Percentiles rank a stretch among this genome's conserved stretches.
Conservation (phyloP, 805 yeast species). For the Candida ulmi region DNA sequence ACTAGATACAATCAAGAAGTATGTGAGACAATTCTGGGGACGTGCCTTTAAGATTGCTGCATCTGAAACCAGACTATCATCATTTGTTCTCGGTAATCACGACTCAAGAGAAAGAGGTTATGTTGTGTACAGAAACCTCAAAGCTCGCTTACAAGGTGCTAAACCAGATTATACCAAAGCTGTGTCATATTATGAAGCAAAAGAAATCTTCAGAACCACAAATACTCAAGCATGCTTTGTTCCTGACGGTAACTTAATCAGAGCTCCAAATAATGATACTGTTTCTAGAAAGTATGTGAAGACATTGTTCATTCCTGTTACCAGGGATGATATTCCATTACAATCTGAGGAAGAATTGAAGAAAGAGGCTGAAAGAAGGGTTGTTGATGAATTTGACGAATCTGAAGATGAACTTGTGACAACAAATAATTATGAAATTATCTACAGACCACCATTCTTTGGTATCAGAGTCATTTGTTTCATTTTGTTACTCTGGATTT, state of each 20-base stretch:
- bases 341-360: constrained; percentile 25
- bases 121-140: constrained; percentile 46
- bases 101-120: constrained; percentile 66
- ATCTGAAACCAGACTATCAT: constrained; percentile 61
- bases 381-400: constrained; percentile 36
- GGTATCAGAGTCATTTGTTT: constrained; percentile 44
- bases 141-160: constrained; percentile 35
- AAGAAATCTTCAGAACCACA: constrained; percentile 34
- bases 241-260: constrained; percentile 74
- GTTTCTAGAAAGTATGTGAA: constrained; percentile 60
- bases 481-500: constrained; percentile 38
- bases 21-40: constrained; percentile 54
- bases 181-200: constrained; percentile 41
- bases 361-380: constrained; percentile 26
- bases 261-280: constrained; percentile 85
- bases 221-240: constrained; percentile 52
- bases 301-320: constrained; percentile 74
- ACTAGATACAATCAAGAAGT: constrained; percentile 22
- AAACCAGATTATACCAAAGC: constrained; percentile 58
- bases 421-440: constrained; percentile 55
- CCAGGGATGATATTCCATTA: constrained; percentile 65
- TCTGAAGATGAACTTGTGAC: constrained; percentile 36
- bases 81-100: constrained; percentile 67
- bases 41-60: constrained; percentile 51
- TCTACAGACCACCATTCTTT: constrained; percentile 83